A percentile compares a stretch with the other conserved stretches of the same genome.
These are phyloP conservation scores for Mesembryanthemum crystallinum DNA, from an alignment of 148 eudicot species.

Conservation along the genomic window DNA sequence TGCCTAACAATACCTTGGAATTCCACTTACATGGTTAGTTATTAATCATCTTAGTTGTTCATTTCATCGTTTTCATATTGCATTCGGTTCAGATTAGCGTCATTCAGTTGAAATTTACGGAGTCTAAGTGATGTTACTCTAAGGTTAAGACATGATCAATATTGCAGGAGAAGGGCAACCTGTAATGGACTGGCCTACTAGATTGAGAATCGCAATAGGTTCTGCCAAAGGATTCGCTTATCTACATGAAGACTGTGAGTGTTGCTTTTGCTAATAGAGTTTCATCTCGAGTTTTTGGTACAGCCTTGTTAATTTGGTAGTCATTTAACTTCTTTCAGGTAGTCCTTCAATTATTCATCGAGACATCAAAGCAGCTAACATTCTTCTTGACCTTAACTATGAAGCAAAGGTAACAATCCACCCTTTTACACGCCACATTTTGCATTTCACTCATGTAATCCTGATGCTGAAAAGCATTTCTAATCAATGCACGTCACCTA, in stretches of 20 bases:
- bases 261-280: background rate
- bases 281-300: background rate
- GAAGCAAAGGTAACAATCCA: conserved; percentile 40
- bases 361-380: conserved; percentile 53
- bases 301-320: background rate
- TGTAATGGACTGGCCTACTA: conserved; percentile 47
- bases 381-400: conserved; percentile 42
- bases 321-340: conserved; percentile 30
- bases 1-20: conserved; percentile 44
- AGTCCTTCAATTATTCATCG: conserved; percentile 55
- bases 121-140: too few species aligned
- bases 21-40: conserved; percentile 49
- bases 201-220: conserved; percentile 50
- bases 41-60: too few species aligned
- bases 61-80: too few species aligned
- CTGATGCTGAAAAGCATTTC: background rate
- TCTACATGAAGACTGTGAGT: conserved; percentile 59
- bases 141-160: too few species aligned
- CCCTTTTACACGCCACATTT: background rate
- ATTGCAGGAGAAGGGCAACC: conserved; percentile 35
- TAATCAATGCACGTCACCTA: background rate
- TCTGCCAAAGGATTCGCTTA: conserved; percentile 55
- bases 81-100: too few species aligned
- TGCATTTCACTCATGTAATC: background rate
- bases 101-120: too few species aligned